Evolutionary conservation across 345 rosid species (phyloP).

Genomic region (Dovyalis caffra): DNA sequence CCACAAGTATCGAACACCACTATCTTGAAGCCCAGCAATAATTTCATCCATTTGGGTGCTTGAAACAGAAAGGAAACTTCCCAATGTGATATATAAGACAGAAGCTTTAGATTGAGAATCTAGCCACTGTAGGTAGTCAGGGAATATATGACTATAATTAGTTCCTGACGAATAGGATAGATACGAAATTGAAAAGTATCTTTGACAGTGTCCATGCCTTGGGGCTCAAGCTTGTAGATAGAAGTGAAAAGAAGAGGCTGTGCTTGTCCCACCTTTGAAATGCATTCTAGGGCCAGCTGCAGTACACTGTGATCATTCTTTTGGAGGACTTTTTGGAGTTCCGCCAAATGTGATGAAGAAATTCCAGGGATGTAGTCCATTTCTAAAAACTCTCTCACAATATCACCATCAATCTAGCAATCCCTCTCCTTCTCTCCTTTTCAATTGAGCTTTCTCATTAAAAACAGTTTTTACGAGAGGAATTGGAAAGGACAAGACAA

Average conservation of each 20-base stretch:
- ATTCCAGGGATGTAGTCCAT: slow-evolving; percentile 43
- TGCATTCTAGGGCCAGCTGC: slow-evolving; percentile 36
- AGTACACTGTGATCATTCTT: slow-evolving; percentile 23
- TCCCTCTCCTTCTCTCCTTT: too few relatives aligned
- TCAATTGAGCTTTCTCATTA: too few relatives aligned
- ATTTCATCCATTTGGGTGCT: slow-evolving; percentile 44
- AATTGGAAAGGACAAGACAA: too few relatives aligned
- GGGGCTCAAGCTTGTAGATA: slow-evolving; percentile 46
- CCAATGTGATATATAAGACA: slow-evolving; percentile 44
- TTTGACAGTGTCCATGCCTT: slow-evolving; percentile 29
- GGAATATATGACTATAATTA: too few relatives aligned
- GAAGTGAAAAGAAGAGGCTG: slow-evolving; percentile 55
- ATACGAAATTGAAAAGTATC: slow-evolving; percentile 24
- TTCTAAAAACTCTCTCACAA: too few relatives aligned
- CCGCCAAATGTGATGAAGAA: slow-evolving; percentile 30
- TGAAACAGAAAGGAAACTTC: slow-evolving; percentile 40
- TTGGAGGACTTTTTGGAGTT: slow-evolving; percentile 32
- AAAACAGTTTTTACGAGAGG: too few relatives aligned
- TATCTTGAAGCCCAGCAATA: slow-evolving; percentile 28
- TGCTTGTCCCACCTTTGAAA: slow-evolving; percentile 42
- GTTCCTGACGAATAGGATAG: slow-evolving; percentile 12
- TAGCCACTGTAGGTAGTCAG: slow-evolving; percentile 36
- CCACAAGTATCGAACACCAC: slow-evolving; percentile 39
- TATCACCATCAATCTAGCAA: too few relatives aligned
- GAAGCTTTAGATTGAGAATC: slow-evolving; percentile 33